Evolutionary conservation across 2,329 filamentous ascomycete species (phyloP).

Genomic region (Colletotrichum salicis): DNA sequence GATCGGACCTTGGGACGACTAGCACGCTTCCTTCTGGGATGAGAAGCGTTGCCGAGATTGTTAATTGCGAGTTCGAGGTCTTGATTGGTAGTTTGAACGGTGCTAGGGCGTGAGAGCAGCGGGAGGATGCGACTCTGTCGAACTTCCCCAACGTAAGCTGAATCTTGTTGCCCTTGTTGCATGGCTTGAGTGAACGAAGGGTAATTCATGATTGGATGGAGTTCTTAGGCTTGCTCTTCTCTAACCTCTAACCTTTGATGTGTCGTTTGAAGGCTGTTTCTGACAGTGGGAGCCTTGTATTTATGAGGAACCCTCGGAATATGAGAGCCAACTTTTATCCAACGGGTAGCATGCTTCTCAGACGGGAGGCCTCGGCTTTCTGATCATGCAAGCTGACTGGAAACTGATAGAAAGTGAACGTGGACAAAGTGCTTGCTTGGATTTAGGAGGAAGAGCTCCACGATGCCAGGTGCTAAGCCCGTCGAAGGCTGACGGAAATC

Average conservation of each 20-base stretch:
- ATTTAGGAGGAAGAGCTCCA: neutral
- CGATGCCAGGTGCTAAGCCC: neutral
- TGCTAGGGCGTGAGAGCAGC: neutral
- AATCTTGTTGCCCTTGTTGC: neutral
- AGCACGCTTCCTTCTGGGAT: slow-evolving; percentile 19
- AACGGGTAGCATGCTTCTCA: too few relatives aligned
- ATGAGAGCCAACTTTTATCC: neutral
- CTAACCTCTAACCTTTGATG: neutral
- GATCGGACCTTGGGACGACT: slow-evolving; percentile 35
- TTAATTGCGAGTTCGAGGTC: neutral
- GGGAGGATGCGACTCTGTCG: neutral
- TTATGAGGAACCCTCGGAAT: neutral
- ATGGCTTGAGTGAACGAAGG: neutral
- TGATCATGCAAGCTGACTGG: neutral
- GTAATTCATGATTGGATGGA: neutral
- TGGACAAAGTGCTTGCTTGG: neutral
- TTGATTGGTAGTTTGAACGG: neutral
- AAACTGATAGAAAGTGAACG: neutral
- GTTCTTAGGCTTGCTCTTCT: too few relatives aligned
- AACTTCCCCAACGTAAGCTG: neutral
- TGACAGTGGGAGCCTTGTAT: neutral
- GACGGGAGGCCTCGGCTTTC: too few relatives aligned
- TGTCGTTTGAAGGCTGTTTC: neutral
- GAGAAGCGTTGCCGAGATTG: too few relatives aligned
- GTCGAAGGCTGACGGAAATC: neutral